These are phyloP conservation scores for Ogataea paraovalis DNA, from an alignment of 805 yeast species.

Conservation along the genomic window DNA sequence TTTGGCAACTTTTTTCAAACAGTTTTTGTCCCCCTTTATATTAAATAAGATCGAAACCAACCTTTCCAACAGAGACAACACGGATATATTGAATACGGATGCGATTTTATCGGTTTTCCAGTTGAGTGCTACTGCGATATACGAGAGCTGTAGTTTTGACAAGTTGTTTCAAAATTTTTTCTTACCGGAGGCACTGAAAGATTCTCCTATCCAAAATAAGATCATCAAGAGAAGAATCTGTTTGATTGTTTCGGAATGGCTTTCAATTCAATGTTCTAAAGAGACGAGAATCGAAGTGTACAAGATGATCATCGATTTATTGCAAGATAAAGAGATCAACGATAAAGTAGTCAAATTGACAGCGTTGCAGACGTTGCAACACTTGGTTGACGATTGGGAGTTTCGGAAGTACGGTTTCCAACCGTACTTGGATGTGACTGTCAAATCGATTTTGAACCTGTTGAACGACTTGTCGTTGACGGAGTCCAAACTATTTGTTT, in stretches of 20 bases:
- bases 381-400: conserved; percentile 81
- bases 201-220: conserved; percentile 46
- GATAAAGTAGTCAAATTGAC: conserved; percentile 83
- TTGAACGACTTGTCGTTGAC: conserved; percentile 51
- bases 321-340: conserved; percentile 38
- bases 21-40: conserved; percentile 48
- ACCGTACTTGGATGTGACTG: conserved; percentile 56
- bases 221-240: conserved; percentile 76
- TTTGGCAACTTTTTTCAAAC: conserved; percentile 60
- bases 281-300: conserved; percentile 58
- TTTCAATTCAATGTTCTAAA: conserved; percentile 57
- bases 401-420: conserved; percentile 65
- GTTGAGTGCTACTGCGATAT: conserved; percentile 62
- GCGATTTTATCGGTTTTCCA: conserved; percentile 81
- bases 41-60: conserved; percentile 53
- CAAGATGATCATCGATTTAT: conserved; percentile 46
- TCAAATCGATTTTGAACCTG: conserved; percentile 45
- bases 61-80: conserved; percentile 24
- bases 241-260: conserved; percentile 77
- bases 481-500: conserved; percentile 72
- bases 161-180: conserved; percentile 53
- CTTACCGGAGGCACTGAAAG: conserved; percentile 59
- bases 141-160: conserved; percentile 66
- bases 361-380: conserved; percentile 63
- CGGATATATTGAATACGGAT: conserved; percentile 65